These are phyloP conservation scores for Rhododendron ferrugineum DNA, from an alignment of 148 eudicot species.

Conservation along the genomic window DNA sequence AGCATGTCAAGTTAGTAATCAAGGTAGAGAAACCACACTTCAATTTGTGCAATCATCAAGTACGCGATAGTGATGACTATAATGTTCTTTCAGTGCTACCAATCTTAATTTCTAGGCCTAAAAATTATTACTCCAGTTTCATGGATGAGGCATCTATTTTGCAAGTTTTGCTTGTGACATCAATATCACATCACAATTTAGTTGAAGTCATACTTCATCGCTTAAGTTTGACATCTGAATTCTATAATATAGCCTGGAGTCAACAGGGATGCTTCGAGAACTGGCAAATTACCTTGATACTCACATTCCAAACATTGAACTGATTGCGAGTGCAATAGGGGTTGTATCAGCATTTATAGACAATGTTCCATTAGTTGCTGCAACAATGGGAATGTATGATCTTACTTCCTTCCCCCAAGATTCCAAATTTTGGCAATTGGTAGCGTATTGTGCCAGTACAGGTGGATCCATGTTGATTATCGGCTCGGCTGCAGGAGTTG, in stretches of 20 bases:
- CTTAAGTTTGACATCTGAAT: slow-evolving; percentile 3
- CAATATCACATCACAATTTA: background rate
- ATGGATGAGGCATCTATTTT: background rate
- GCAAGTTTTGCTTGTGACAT: background rate
- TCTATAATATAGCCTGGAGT: slow-evolving; percentile 60
- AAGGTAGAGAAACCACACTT: background rate
- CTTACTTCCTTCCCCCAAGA: slow-evolving; percentile 76
- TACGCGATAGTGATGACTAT: background rate
- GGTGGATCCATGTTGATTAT: slow-evolving; percentile 96
- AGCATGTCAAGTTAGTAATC: slow-evolving; percentile 5
- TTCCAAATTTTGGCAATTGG: slow-evolving; percentile 91
- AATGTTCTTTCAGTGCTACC: background rate
- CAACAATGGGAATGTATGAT: slow-evolving; percentile 97
- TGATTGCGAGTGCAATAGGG: slow-evolving; percentile 88
- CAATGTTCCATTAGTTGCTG: slow-evolving; percentile 96
- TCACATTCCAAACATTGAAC: slow-evolving; percentile 60
- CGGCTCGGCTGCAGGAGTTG: slow-evolving; percentile 97
- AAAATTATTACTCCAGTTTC: background rate
- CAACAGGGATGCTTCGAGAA: slow-evolving; percentile 89
- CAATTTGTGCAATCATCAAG: background rate
- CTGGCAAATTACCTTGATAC: slow-evolving; percentile 91
- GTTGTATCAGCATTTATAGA: slow-evolving; percentile 88
- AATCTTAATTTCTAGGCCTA: background rate
- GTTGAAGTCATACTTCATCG: background rate
- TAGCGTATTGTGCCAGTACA: slow-evolving; percentile 93